phyloP scores from a whole-genome alignment of 306 rosid genomes.

The Dalbergia oliveri region DNA sequence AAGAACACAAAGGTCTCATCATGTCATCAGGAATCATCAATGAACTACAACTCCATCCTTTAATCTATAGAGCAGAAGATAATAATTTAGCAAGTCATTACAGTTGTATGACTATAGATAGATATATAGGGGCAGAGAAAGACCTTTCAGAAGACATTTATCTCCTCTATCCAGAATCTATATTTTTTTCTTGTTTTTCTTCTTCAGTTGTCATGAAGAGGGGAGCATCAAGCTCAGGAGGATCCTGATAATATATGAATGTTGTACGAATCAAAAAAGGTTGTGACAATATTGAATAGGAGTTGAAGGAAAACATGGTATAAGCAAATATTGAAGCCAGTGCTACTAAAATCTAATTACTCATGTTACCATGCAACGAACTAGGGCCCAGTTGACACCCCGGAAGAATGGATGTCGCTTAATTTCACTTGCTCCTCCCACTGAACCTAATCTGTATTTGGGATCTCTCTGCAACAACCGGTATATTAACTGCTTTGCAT shows the following conservation, averaged over 20 bases:
- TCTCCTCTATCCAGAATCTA: constrained; percentile 63
- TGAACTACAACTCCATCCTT: background rate
- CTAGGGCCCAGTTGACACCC: constrained; percentile 89
- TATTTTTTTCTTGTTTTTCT: constrained; percentile 54
- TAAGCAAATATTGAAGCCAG: background rate
- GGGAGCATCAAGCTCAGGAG: constrained; percentile 80
- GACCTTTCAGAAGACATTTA: constrained; percentile 66
- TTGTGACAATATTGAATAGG: background rate
- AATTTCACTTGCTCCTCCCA: constrained; percentile 83
- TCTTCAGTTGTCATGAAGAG: constrained; percentile 60
- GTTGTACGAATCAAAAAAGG: constrained; percentile 24
- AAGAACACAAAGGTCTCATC: background rate
- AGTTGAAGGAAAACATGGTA: background rate
- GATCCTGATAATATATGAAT: constrained; percentile 55
- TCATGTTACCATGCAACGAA: constrained; percentile 80
- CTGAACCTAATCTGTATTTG: constrained; percentile 78
- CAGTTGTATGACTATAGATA: background rate
- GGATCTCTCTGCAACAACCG: constrained; percentile 81
- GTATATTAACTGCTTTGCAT: constrained; percentile 78
- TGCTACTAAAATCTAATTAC: background rate
- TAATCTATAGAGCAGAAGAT: constrained; percentile 23
- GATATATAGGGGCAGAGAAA: background rate
- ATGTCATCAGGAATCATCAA: too few species aligned
- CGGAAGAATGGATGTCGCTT: constrained; percentile 86
- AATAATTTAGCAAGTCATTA: background rate